Conservation (phyloP, 345 rosid genomes). For the Trapa incisa region DNA sequence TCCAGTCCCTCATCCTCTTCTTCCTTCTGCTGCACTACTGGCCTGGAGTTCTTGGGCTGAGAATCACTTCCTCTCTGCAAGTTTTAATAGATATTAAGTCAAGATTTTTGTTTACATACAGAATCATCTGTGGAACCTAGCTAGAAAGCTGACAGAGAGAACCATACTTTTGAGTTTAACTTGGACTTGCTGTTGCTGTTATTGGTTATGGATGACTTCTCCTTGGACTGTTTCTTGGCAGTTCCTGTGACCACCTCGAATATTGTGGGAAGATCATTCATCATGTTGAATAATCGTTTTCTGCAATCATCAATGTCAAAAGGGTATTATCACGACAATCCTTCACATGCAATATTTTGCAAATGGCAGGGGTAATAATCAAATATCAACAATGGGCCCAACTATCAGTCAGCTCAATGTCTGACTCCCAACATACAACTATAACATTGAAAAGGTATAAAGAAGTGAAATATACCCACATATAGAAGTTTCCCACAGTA, state of each 20-base stretch:
- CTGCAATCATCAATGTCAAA: constrained; percentile 27
- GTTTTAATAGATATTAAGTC: background rate
- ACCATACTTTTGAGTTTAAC: constrained; percentile 52
- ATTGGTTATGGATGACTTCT: constrained; percentile 52
- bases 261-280: constrained; percentile 76
- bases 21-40: constrained; percentile 24
- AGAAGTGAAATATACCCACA: background rate
- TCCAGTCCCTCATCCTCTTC: constrained; percentile 45
- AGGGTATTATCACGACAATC: background rate
- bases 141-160: background rate
- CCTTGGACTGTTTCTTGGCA: constrained; percentile 54
- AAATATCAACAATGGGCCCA: too few species aligned
- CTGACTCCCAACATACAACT: background rate
- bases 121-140: background rate
- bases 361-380: too few species aligned
- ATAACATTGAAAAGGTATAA: background rate
- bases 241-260: constrained; percentile 66
- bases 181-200: constrained; percentile 61
- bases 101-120: background rate
- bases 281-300: constrained; percentile 72
- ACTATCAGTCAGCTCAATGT: background rate
- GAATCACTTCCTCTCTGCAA: constrained; percentile 40
- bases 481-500: background rate
- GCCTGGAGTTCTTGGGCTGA: constrained; percentile 24
- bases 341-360: background rate